phyloP scores from a whole-genome alignment of 345 rosid species.

The Eucalyptus melliodora region DNA sequence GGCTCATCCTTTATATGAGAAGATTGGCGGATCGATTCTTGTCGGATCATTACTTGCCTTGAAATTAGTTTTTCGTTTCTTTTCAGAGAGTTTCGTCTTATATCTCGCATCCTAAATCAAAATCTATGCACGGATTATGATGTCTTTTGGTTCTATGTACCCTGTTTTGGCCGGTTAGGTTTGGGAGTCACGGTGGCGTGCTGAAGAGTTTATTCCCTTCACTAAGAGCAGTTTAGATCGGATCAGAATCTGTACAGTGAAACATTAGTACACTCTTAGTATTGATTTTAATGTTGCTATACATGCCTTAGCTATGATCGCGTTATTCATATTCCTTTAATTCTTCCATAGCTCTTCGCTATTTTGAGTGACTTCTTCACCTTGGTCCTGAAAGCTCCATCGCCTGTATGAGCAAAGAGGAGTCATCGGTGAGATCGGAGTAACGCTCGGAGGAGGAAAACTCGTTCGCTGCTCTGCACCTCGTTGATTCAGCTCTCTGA shows the following conservation, averaged over 20 bases:
- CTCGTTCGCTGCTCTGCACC: conserved; percentile 51
- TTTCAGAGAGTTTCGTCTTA: neutral
- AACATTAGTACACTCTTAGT: neutral
- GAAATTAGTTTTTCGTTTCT: neutral
- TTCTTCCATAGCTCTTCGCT: neutral
- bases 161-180: neutral
- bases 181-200: neutral
- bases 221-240: neutral
- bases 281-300: neutral
- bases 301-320: neutral
- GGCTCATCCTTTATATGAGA: neutral
- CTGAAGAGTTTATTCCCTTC: neutral
- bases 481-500: conserved; percentile 55
- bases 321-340: neutral
- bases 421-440: conserved; percentile 88
- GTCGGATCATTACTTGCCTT: neutral
- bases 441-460: conserved; percentile 68
- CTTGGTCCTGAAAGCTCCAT: conserved; percentile 98
- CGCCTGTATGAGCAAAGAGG: conserved; percentile 62
- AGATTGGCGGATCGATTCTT: neutral
- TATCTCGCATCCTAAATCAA: neutral
- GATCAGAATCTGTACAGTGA: neutral
- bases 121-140: neutral
- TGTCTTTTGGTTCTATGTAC: neutral
- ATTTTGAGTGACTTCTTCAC: conserved; percentile 10